Conservation (phyloP, 495 filamentous ascomycete species). For the Neurospora sp. region DNA sequence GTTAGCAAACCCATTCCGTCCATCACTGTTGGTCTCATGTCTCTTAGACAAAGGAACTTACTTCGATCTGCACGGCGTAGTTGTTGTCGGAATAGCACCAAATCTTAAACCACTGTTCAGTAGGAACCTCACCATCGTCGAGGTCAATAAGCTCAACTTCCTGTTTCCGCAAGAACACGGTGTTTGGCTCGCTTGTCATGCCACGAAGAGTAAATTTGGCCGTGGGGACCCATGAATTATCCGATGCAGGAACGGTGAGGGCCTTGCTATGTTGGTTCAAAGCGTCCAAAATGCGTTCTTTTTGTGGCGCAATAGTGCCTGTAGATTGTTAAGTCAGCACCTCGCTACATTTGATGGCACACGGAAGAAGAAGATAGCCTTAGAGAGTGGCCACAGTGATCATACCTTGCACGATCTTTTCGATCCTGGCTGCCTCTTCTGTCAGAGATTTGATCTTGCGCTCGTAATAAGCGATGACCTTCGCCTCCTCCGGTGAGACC, state of each 20-base stretch:
- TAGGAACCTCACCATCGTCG: constrained; percentile 1
- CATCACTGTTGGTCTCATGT: constrained; percentile 5
- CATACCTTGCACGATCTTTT: constrained; percentile 13
- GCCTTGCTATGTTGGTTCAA: not conserved
- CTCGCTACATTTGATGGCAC: not conserved
- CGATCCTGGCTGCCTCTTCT: constrained; percentile 8
- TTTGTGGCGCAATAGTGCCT: not conserved
- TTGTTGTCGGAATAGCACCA: constrained; percentile 17
- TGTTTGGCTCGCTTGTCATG: constrained; percentile 23
- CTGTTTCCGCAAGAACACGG: constrained; percentile 29
- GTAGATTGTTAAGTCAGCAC: not conserved
- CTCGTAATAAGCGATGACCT: constrained; percentile 9
- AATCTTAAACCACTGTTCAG: constrained; percentile 37
- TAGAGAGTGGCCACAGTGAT: not conserved
- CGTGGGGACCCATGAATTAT: constrained; percentile 27
- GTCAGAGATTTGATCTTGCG: constrained; percentile 10
- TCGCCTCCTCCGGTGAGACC: constrained; percentile 26
- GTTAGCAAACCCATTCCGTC: not conserved
- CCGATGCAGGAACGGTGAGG: constrained; percentile 23
- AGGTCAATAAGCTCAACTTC: constrained; percentile 13
- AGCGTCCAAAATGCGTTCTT: not conserved
- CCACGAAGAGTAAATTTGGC: constrained; percentile 31
- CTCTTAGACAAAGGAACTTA: constrained; percentile 7
- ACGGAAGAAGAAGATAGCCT: not conserved
- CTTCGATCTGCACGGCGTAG: constrained; percentile 24